Conservation (phyloP, 2,329 filamentous ascomycete genomes). For the Aspergillus fumigatus region DNA sequence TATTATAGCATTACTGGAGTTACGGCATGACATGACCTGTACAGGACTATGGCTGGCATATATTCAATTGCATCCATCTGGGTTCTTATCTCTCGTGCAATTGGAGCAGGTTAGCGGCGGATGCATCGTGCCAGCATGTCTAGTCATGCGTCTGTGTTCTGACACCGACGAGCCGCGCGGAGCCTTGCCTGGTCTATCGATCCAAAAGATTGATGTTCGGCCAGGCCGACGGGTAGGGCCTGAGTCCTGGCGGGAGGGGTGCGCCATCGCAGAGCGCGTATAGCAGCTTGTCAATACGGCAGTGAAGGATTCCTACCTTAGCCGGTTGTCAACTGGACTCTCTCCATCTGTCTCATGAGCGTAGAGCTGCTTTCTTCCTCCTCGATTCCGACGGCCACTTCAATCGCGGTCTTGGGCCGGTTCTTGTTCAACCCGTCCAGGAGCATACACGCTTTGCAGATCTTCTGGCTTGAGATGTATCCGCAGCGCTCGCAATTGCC, state of each 20-base stretch:
- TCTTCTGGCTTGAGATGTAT: conserved; percentile 88
- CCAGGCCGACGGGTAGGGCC: not conserved
- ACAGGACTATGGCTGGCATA: not conserved
- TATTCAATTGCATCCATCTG: not conserved
- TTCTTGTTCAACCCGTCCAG: conserved; percentile 86
- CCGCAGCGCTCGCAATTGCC: conserved; percentile 84
- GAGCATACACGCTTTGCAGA: conserved; percentile 90
- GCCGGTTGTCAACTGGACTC: conserved; percentile 38
- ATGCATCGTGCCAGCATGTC: not conserved
- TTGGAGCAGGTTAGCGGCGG: not conserved
- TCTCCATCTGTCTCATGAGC: conserved; percentile 48
- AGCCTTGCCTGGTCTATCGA: not conserved
- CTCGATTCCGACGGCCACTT: conserved; percentile 40
- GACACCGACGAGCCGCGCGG: not conserved
- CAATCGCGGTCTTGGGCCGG: conserved; percentile 44
- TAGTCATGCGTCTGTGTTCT: not conserved
- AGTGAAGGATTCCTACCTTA: conserved; percentile 13
- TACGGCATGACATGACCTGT: not conserved
- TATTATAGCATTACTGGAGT: not conserved
- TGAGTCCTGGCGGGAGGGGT: not conserved
- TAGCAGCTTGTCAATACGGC: not conserved
- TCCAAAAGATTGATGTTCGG: not conserved
- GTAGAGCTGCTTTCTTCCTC: conserved; percentile 51
- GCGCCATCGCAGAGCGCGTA: not conserved
- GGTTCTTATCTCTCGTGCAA: not conserved